These are phyloP conservation scores for Neurospora sp. DNA, from an alignment of 495 filamentous ascomycete genomes.

Conservation along the genomic window DNA sequence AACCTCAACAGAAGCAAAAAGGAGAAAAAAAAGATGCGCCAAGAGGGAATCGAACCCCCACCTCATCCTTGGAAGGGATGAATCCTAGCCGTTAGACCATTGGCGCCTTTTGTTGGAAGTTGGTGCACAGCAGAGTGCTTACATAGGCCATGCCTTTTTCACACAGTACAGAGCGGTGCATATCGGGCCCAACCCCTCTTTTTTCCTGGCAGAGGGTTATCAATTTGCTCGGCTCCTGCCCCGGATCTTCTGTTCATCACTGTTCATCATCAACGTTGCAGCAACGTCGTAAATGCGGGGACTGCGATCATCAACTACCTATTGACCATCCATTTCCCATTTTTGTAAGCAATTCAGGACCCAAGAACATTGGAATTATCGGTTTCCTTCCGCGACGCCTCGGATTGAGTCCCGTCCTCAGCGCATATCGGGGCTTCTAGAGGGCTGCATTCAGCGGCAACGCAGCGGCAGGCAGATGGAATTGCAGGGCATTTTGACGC, in stretches of 20 bases:
- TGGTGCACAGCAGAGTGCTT: fast-evolving
- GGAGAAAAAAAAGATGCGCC: not conserved
- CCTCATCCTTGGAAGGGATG: not conserved
- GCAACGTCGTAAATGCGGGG: not conserved
- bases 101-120: not conserved
- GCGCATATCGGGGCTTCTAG: no score
- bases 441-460: no score
- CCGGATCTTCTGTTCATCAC: not conserved
- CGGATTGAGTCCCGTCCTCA: no score
- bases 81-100: constrained; percentile 1
- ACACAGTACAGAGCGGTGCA: no score
- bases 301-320: not conserved
- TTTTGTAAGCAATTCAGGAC: no score
- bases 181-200: not conserved
- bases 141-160: not conserved
- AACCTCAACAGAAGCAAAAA: not conserved
- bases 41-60: not conserved
- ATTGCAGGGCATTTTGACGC: no score
- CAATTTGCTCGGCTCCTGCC: no score
- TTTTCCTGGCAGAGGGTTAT: not conserved
- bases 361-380: no score
- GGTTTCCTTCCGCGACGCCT: no score
- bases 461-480: no score
- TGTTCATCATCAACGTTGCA: not conserved
- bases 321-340: no score